Conservation (phyloP, 2,329 filamentous ascomycete species). For the Pestalotiopsis sp. region DNA sequence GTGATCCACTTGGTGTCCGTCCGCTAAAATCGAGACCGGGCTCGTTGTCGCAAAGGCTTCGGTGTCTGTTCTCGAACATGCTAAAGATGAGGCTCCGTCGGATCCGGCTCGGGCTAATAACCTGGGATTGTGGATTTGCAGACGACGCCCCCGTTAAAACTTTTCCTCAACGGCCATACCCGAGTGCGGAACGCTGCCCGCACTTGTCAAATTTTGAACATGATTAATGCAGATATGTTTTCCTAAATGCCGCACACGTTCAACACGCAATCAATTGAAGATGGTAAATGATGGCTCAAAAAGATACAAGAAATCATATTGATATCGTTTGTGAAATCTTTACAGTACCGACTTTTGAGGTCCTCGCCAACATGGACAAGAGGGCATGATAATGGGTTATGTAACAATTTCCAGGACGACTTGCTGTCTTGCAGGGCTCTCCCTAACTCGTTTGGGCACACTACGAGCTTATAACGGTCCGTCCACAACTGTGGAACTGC, state of each 20-base stretch:
- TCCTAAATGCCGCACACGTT: not conserved
- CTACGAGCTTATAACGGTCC: not conserved
- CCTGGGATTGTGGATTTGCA: not conserved
- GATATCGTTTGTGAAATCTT: too few relatives aligned
- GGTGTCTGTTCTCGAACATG: not conserved
- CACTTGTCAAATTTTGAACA: not conserved
- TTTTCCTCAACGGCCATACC: not conserved
- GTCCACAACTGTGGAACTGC: not conserved
- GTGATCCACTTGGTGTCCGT: constrained; percentile 2
- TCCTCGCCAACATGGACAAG: too few relatives aligned
- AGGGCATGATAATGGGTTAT: not conserved
- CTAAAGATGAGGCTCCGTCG: constrained; percentile 4
- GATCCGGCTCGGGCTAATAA: constrained; percentile 4
- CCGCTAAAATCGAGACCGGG: not conserved
- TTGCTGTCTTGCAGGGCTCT: not conserved
- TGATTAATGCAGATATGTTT: not conserved
- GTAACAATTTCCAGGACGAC: not conserved
- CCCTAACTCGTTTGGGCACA: not conserved
- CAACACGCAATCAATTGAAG: not conserved
- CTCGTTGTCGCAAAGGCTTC: not conserved
- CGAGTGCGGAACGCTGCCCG: constrained; percentile 2
- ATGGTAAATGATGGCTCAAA: not conserved
- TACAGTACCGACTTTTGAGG: too few relatives aligned
- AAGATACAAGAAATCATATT: not conserved
- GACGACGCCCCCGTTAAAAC: not conserved